Base-by-base conservation (phyloP, 371 early-diverging fungal genomes). In the Fennellomyces sp. region DNA sequence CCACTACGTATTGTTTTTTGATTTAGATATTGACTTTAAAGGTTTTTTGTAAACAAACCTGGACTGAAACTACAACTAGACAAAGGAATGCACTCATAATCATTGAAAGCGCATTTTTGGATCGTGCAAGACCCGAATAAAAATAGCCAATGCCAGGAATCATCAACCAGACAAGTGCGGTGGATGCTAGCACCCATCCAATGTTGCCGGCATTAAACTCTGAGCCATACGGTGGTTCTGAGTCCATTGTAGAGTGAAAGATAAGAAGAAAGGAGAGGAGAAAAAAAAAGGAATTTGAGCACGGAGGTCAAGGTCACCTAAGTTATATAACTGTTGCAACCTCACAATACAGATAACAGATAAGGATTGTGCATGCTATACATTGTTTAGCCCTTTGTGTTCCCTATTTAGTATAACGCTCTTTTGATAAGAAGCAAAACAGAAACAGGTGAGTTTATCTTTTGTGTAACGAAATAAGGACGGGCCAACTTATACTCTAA, bases 71-170 rank as follows among this genome's bases (percentile, higher is more conserved):
- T 15, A 93, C 82, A 0, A 90, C 76, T 29, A 88, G 64, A 19
- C 88, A 81, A 3, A 90, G 59, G 64, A 86, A 81, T 52, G 81
- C 85, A 36, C 84, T 73, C 73, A 93, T 83, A 42, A 90, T 84
- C 48, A 92, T 64, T 28, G 91, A 88, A 17, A 92, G 76, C 3
- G 92, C 93, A 64, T 88, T 92, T 76, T 92, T 93, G 70, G 79
- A 76, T 39, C 94, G 80, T 25, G 92, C 90, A 89, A 95, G 84
- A n/a, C 97, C 97, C 58, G 91, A 87, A 69, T 97, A 97, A 62
- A 94, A 94, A 71, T 90, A 93, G n/a, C 94, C 94, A 29, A 92
- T 77, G 27, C 94, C 94, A 11, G 94, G 93, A 25, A 89, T 87
- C 94, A 93, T 93, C 33, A 93, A 68, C 75, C 90, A 91, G 6